A percentile compares a stretch with the other conserved stretches of the same genome.
These are phyloP conservation scores for Fagopyrum esculentum DNA, from an alignment of 148 eudicot species.

Conservation along the genomic window DNA sequence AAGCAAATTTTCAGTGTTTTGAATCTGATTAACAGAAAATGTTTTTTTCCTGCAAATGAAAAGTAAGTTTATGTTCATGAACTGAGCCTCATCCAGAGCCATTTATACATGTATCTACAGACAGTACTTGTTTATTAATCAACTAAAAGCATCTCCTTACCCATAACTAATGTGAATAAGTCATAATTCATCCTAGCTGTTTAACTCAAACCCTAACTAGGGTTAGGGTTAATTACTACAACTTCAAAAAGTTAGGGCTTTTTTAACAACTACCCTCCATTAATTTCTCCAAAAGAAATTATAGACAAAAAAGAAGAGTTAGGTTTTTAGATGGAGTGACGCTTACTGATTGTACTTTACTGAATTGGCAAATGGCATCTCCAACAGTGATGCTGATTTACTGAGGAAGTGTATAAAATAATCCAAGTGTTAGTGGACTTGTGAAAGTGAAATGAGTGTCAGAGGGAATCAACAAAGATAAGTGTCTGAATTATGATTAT, in stretches of 20 bases:
- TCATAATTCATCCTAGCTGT: too few relatives aligned
- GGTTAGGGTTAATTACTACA: too few relatives aligned
- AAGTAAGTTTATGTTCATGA: slow-evolving; percentile 2
- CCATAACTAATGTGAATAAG: too few relatives aligned
- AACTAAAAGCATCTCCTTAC: too few relatives aligned
- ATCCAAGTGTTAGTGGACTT: not conserved
- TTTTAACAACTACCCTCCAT: too few relatives aligned
- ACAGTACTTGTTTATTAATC: not conserved
- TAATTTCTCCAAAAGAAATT: too few relatives aligned
- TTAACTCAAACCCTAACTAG: too few relatives aligned
- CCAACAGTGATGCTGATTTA: not conserved
- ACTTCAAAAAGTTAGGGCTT: too few relatives aligned
- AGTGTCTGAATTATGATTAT: not conserved
- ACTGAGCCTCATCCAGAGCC: not conserved
- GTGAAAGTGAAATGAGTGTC: not conserved
- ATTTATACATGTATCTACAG: not conserved
- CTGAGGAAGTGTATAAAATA: not conserved
- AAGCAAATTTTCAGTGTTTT: not conserved
- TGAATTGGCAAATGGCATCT: not conserved
- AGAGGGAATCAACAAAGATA: slow-evolving; percentile 9
- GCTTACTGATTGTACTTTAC: not conserved
- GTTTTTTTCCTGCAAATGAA: not conserved
- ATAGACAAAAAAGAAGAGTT: not conserved
- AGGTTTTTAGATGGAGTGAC: not conserved
- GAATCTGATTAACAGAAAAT: slow-evolving; percentile 1